Evolutionary conservation across 345 rosid species (phyloP).

Genomic region (Viola odorata): DNA sequence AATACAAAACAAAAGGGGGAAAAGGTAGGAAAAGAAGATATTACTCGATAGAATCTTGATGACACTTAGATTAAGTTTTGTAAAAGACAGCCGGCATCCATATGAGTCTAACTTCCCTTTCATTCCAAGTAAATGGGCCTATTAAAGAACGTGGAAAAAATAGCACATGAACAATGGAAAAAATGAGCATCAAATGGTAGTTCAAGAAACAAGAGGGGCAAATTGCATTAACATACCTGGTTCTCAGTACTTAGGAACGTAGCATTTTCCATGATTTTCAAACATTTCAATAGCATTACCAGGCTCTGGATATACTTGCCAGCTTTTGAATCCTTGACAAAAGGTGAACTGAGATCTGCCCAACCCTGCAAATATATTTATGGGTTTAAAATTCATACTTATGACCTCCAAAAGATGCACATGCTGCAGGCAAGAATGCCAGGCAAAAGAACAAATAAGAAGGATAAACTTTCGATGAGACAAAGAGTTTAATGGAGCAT

Average conservation of each 20-base stretch:
- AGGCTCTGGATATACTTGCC: slow-evolving; percentile 39
- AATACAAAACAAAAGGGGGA: no score
- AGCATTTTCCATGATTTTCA: slow-evolving; percentile 97
- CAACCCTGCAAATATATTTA: slow-evolving; percentile 40
- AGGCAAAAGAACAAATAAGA: no score
- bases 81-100: slow-evolving; percentile 44
- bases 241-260: slow-evolving; percentile 81
- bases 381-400: not conserved
- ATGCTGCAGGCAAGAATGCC: no score
- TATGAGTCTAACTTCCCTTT: slow-evolving; percentile 37
- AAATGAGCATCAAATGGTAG: slow-evolving; percentile 6
- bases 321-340: slow-evolving; percentile 35
- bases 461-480: no score
- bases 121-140: slow-evolving; percentile 89
- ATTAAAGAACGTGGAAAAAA: slow-evolving; percentile 11
- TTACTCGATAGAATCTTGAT: slow-evolving; percentile 83
- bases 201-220: slow-evolving; percentile 5
- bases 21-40: not conserved
- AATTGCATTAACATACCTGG: slow-evolving; percentile 47
- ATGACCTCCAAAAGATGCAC: slow-evolving; percentile 6
- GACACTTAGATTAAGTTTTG: slow-evolving; percentile 46
- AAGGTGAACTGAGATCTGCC: slow-evolving; percentile 28
- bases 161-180: slow-evolving; percentile 5
- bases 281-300: slow-evolving; percentile 62
- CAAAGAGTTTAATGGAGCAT: no score